Conservation (phyloP, 805 yeast genomes). For the Diddensiella santjacobensis region DNA sequence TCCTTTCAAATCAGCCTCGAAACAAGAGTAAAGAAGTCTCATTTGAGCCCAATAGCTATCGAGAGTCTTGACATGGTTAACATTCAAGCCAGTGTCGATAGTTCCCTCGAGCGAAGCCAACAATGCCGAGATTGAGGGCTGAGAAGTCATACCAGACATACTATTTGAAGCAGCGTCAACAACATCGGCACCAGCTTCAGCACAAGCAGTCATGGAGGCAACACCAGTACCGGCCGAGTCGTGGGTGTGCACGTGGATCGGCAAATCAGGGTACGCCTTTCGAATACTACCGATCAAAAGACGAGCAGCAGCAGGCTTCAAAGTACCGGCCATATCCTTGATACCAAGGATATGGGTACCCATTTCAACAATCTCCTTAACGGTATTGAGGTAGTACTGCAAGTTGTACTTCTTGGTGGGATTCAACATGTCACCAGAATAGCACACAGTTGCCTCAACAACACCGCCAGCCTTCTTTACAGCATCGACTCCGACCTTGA, state of each 20-base stretch:
- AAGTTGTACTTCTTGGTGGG: slow-evolving; percentile 95
- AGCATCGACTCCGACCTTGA: slow-evolving; percentile 96
- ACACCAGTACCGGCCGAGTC: slow-evolving; percentile 99
- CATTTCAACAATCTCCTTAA: slow-evolving; percentile 79
- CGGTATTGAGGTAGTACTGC: slow-evolving; percentile 78
- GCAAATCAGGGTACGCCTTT: slow-evolving; percentile 83
- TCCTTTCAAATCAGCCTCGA: slow-evolving; percentile 98
- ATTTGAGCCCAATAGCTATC: slow-evolving; percentile 99
- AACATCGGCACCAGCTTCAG: slow-evolving; percentile 95
- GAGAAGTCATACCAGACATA: slow-evolving; percentile 97
- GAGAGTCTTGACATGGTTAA: slow-evolving; percentile 66
- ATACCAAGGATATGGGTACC: slow-evolving; percentile 97
- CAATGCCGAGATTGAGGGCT: slow-evolving; percentile 91
- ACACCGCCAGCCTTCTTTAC: slow-evolving; percentile 98
- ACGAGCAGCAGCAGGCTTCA: slow-evolving; percentile 92
- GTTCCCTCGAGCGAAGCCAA: slow-evolving; percentile 90
- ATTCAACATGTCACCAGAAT: slow-evolving; percentile 97
- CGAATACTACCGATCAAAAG: slow-evolving; percentile 76
- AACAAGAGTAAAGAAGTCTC: slow-evolving; percentile 93
- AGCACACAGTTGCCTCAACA: slow-evolving; percentile 96
- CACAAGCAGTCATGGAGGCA: slow-evolving; percentile 92
- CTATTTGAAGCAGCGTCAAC: slow-evolving; percentile 97
- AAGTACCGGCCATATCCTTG: slow-evolving; percentile 99
- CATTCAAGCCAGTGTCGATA: slow-evolving; percentile 67
- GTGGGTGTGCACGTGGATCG: slow-evolving; percentile 98